Base-by-base conservation (phyloP, 768 basidiomycete species). In the Phylloporus sp. region DNA sequence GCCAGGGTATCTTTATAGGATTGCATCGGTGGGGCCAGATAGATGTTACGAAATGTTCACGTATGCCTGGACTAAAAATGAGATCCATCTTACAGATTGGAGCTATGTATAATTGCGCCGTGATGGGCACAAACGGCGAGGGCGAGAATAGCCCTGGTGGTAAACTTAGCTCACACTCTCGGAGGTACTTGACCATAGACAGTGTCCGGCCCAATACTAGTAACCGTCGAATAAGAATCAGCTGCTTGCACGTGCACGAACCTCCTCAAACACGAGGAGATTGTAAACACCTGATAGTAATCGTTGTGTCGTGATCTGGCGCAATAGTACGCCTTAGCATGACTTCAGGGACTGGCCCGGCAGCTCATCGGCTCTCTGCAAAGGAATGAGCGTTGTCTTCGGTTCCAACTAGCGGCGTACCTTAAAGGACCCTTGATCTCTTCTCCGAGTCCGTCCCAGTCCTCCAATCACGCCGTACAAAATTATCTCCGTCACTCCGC, bases 1-100 rank as follows among this genome's bases (percentile, higher is more conserved):
- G 26, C 10, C 15, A 17, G 14, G 17, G 27, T 29, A 21, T 33
- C 44, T 64, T 57, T 68, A 66, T 62, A 50, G 26, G 28, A 17
- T 13, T 15, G 27, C 6, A n/a, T n/a, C 10, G 10, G 5, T 42
- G 24, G 41, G 22, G 15, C 37, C 15, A 20, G 42, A 35, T 9
- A 32, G 47, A 10, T 27, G 26, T 46, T 55, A 54, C 55, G 28
- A 39, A 52, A 57, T 26, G 27, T 46, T 43, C 20, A 20, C 29
- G 23, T 50, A 38, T 15, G 13, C 21, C 5, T 33, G 38, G 42
- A 23, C 5, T 27, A 26, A 39, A 46, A 6, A 44, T 28, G 28
- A 45, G 47, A 59, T 46, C 41, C 11, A 29, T 23, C 33, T 43
- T 33, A 18, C 20, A 45, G n/a, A 51, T 44, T 31, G 18, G 18